Conservation (phyloP, 805 yeast species). For the Ogataea haglerorum region DNA sequence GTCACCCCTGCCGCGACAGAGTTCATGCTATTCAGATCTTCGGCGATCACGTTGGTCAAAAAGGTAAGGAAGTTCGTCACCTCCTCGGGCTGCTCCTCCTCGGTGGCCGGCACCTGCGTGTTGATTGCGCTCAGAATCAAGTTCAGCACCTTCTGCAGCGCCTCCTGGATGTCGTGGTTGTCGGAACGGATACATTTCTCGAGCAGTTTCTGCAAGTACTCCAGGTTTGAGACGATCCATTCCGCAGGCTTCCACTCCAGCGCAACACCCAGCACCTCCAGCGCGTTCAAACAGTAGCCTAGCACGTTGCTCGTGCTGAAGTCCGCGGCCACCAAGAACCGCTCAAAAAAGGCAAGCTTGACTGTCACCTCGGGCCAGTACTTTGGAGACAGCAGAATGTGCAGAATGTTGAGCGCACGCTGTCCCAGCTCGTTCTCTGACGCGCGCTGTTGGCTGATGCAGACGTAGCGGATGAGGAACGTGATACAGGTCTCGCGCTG, state of each 20-base stretch:
- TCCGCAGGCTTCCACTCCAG: constrained; percentile 69
- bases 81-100: constrained; percentile 59
- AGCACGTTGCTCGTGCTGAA: constrained; percentile 62
- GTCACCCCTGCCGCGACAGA: constrained; percentile 87
- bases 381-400: constrained; percentile 64
- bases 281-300: constrained; percentile 82
- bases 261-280: constrained; percentile 83
- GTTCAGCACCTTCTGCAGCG: constrained; percentile 70
- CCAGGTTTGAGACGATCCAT: constrained; percentile 76
- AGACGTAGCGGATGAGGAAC: constrained; percentile 80
- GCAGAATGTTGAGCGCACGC: constrained; percentile 74
- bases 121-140: constrained; percentile 65
- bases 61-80: constrained; percentile 58
- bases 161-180: constrained; percentile 84
- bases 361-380: constrained; percentile 91
- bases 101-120: constrained; percentile 37
- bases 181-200: constrained; percentile 81
- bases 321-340: constrained; percentile 78
- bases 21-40: constrained; percentile 66
- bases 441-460: constrained; percentile 80
- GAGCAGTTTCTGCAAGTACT: constrained; percentile 65
- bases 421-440: constrained; percentile 80
- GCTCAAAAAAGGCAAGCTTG: constrained; percentile 81
- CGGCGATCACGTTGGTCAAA: constrained; percentile 67
- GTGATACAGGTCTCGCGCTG: constrained; percentile 90